Evolutionary conservation across 1,284 basidiomycete genomes (phyloP).

Genomic region (Agaricales sp.): DNA sequence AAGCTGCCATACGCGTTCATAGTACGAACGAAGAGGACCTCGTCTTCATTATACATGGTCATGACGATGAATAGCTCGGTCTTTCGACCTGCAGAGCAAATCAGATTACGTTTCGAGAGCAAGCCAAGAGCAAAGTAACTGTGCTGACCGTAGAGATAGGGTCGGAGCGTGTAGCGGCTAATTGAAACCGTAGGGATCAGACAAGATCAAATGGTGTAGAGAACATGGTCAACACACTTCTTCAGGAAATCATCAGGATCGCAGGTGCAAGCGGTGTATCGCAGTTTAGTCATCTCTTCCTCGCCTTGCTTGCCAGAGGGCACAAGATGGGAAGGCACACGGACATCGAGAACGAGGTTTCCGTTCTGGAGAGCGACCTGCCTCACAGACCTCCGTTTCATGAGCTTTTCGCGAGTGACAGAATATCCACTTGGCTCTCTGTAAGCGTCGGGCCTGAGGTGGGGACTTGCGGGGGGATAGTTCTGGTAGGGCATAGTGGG

Average conservation of each 20-base stretch:
- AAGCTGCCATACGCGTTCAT: constrained; percentile 70
- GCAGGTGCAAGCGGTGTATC: constrained; percentile 90
- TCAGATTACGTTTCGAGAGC: background rate
- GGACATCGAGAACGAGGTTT: constrained; percentile 76
- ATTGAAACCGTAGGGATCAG: background rate
- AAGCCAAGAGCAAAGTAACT: background rate
- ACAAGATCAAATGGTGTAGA: background rate
- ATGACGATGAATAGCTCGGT: constrained; percentile 94
- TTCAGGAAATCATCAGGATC: constrained; percentile 86
- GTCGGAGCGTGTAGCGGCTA: constrained; percentile 68
- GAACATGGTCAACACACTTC: constrained; percentile 17
- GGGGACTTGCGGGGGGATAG: constrained; percentile 43
- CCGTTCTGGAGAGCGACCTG: constrained; percentile 77
- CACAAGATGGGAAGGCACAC: constrained; percentile 69
- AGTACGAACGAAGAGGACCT: constrained; percentile 73
- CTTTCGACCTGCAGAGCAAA: constrained; percentile 47
- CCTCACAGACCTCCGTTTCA: constrained; percentile 69
- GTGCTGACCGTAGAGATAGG: constrained; percentile 40
- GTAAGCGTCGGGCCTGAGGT: constrained; percentile 33
- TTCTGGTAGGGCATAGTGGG: constrained; percentile 43
- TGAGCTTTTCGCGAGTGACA: constrained; percentile 60
- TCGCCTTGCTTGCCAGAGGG: constrained; percentile 49
- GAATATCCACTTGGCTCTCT: constrained; percentile 51
- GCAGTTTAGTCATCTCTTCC: constrained; percentile 78
- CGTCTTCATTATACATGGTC: constrained; percentile 97